Evolutionary conservation across 441 rosid species (phyloP), one percentile per base, ranked within the genome.

Genomic region (Rhodomyrtus psidioides): DNA sequence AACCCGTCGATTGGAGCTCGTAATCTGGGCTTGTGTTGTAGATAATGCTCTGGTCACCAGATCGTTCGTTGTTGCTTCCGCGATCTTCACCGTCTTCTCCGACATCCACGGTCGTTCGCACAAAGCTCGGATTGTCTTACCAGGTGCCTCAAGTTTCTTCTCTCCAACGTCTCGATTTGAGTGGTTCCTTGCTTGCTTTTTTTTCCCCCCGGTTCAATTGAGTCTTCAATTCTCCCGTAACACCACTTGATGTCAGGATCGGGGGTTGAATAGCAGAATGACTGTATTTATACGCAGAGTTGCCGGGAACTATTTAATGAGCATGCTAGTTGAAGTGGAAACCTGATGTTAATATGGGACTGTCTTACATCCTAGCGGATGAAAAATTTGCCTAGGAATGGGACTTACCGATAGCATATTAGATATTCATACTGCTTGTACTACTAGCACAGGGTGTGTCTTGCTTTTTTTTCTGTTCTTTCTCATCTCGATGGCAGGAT

Each of bases 31-130:
- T 70, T 49, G 79, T 62, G 55, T 70, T 55, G 86, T 90, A 97
- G 99, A 91, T 91, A 97, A 97, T 92, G 99, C 99, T 85, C 97
- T 96, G n/a, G 94, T 96, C n/a, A 93, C 99, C 26, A 93, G 91
- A 89, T 89, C 89, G 9, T 95, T 95, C 85, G 91, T 95, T 16
- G 92, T 95, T 55, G 94, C 94, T 42, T 92, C 90, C 91, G 94
- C 92, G 30, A 75, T 96, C 88, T 97, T 96, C 94, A 92, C 98
- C 87, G 88, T 96, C 21, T 90, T 94, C 88, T 93, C 92, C 86
- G 97, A 98, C 93, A 94, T 97, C 95, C 92, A 86, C 87, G 96
- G 98, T 58, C 94, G 93, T 83, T 93, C 95, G 70, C 60, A 82
- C 83, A 92, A n/a, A 92, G 84, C 95, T 95, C 58, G 98, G 99